Percentiles rank a stretch among this genome's conserved stretches.
Conservation (phyloP, 2,329 filamentous ascomycete genomes). For the Dothistroma septosporum region DNA sequence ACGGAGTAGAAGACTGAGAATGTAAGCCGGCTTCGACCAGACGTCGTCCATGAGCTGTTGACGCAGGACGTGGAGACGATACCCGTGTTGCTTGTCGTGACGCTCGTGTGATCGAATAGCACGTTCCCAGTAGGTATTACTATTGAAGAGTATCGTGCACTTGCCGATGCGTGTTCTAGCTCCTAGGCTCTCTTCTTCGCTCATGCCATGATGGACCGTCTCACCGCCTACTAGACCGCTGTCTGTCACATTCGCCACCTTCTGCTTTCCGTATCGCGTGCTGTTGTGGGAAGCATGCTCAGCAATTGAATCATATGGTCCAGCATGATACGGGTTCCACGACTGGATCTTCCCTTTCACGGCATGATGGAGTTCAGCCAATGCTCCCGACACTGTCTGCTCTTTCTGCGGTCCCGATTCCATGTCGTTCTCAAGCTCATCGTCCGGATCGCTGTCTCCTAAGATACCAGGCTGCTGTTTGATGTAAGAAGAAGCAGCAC, state of each 20-base stretch:
- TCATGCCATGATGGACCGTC: constrained; percentile 24
- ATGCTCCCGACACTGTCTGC: constrained; percentile 32
- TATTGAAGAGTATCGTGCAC: constrained; percentile 40
- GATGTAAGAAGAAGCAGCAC: not conserved
- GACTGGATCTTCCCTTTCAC: constrained; percentile 32
- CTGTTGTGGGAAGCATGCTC: not conserved
- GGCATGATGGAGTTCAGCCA: constrained; percentile 33
- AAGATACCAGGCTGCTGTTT: constrained; percentile 18
- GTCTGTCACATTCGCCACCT: not conserved
- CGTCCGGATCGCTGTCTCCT: constrained; percentile 16
- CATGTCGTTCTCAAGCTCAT: constrained; percentile 7
- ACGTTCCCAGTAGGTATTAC: constrained; percentile 39
- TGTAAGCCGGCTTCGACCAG: constrained; percentile 46
- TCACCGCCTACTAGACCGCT: constrained; percentile 15
- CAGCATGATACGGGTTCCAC: constrained; percentile 27
- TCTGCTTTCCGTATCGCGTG: not conserved
- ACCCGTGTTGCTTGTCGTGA: constrained; percentile 41
- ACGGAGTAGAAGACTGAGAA: constrained; percentile 39
- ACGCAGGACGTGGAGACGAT: constrained; percentile 42
- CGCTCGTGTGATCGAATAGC: constrained; percentile 41
- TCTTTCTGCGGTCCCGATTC: constrained; percentile 11
- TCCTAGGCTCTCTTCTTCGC: constrained; percentile 29
- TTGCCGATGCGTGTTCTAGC: constrained; percentile 36
- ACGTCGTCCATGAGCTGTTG: constrained; percentile 41
- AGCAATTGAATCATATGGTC: not conserved